Evolutionary conservation across 345 rosid genomes (phyloP), one percentile per base, ranked within the genome.

Genomic region (Euphorbia lathyris): DNA sequence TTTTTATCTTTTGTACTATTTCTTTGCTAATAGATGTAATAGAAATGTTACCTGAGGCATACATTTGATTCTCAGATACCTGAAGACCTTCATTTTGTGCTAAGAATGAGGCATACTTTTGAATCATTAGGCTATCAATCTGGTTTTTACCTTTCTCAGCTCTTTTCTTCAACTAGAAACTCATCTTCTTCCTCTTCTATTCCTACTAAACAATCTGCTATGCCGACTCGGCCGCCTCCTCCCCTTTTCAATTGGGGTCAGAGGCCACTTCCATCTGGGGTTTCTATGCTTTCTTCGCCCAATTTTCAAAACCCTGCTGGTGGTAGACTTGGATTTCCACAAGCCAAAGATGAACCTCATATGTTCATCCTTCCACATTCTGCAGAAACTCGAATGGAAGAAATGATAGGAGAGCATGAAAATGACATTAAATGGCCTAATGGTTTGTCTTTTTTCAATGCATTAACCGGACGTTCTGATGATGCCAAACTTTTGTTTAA

Each of bases 61-160:
- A 43, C 70, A 19, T 76, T 9, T 55, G 22, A 40, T 70, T 17
- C 14, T 51, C 84, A 95, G 97, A 85, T 95, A 65, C 85, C 87
- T n/a, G 99, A 95, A 84, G 99, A 95, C 71, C 97, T 95, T 60
- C 97, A 90, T 86, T 90, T 95, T 81, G 98, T 95, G 86, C 76
- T 95, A 60, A 81, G 97, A 77, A 92, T 92, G 98, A 90, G 99
- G 81, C 98, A 86, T 58, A 83, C 91, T 52, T 92, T 92, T 69
- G 99, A 95, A 78, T 90, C 99, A 20, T 83, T 95, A 1, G 99
- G 97, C 34, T 92, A 90, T 77, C 91, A 91, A 69, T 92, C 98
- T 38, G 97, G 97, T 65, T 90, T 88, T 75, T 92, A 95, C 74
- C 94, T 95, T 9, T 95, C 99, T 0, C 97, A 92, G 82, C 90